phyloP scores from a whole-genome alignment of 176 grass and related monocot species.

The Lolium rigidum region DNA sequence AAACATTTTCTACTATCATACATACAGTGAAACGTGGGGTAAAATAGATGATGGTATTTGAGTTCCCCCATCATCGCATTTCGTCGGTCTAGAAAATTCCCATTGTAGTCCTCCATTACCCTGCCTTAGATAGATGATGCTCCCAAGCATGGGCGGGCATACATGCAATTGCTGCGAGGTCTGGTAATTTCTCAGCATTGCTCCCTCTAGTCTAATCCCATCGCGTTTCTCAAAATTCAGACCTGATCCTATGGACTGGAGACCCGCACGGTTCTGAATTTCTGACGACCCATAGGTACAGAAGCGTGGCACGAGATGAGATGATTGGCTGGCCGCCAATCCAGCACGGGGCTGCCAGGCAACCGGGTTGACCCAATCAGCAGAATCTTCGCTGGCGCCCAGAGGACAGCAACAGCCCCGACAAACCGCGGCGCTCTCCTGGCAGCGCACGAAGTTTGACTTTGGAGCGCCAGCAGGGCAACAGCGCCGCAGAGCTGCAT shows the following conservation, averaged over 20 bases:
- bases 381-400: neutral
- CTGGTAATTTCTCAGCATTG: no score
- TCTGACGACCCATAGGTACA: neutral
- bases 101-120: neutral
- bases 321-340: neutral
- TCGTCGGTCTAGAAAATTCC: neutral
- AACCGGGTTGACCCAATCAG: neutral
- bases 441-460: neutral
- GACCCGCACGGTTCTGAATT: neutral
- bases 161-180: no score
- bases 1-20: neutral
- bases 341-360: neutral
- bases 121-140: no score
- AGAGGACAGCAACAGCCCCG: constrained; percentile 33
- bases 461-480: constrained; percentile 15
- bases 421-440: neutral
- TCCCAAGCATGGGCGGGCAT: neutral
- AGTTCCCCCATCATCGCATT: neutral
- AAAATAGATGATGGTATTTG: neutral
- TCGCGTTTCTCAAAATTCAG: neutral
- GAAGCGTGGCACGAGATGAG: neutral
- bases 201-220: neutral
- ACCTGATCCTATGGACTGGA: neutral
- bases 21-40: neutral
- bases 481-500: neutral